These are phyloP conservation scores for Gyromitra esculenta DNA, from an alignment of 2,329 filamentous ascomycete species.

Conservation along the genomic window DNA sequence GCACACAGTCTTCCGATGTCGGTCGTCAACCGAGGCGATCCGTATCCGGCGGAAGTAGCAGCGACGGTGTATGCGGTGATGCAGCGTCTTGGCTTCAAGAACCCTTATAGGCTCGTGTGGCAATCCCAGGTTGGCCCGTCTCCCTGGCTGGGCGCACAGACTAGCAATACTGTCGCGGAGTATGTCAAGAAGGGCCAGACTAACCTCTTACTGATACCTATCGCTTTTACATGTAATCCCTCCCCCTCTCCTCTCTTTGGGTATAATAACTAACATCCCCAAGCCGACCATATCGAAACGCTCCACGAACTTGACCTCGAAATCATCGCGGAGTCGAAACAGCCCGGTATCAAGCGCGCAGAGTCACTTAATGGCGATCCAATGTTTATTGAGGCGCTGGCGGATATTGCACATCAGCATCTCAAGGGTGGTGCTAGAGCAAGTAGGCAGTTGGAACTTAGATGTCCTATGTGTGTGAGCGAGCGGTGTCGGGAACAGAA, in stretches of 20 bases:
- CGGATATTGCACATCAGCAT: constrained; percentile 84
- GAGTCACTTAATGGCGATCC: constrained; percentile 92
- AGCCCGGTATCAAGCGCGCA: constrained; percentile 83
- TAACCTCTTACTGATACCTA: constrained; percentile 89
- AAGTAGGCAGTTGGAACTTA: constrained; percentile 84
- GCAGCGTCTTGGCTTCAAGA: constrained; percentile 83
- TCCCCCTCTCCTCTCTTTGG: background rate
- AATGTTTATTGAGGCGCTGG: constrained; percentile 88
- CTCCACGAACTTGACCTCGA: constrained; percentile 93
- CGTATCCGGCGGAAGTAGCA: constrained; percentile 93
- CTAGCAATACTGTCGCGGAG: constrained; percentile 83
- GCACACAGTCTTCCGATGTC: constrained; percentile 97
- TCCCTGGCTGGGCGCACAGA: constrained; percentile 95
- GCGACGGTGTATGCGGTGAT: constrained; percentile 98
- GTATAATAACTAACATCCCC: constrained; percentile 1
- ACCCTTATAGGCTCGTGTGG: constrained; percentile 95
- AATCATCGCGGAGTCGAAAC: constrained; percentile 86
- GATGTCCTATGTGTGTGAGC: constrained; percentile 93
- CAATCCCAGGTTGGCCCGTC: constrained; percentile 97
- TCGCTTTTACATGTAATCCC: constrained; percentile 82
- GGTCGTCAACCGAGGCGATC: constrained; percentile 94
- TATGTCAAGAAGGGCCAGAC: constrained; percentile 92
- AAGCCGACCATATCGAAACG: constrained; percentile 94
- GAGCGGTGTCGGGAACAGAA: constrained; percentile 84
- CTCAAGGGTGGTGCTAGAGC: constrained; percentile 75